These are phyloP conservation scores for Prunus mira DNA, from an alignment of 306 rosid genomes.

Conservation along the genomic window DNA sequence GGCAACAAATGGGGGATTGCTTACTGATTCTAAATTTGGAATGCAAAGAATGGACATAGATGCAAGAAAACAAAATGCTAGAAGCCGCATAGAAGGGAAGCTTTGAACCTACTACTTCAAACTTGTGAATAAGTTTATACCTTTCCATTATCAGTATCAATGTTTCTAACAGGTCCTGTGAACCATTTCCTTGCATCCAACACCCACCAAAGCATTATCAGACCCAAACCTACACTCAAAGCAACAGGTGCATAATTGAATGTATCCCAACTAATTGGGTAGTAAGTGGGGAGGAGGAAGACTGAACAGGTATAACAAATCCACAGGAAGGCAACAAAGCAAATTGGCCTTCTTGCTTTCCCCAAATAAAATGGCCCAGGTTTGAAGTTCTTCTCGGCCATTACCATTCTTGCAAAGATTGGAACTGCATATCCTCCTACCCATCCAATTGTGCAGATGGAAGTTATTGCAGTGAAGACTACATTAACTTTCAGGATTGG, in stretches of 20 bases:
- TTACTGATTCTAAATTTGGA: background rate
- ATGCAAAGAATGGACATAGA: background rate
- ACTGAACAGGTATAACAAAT: slow-evolving; percentile 81
- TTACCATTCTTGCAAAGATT: slow-evolving; percentile 71
- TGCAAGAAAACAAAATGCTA: background rate
- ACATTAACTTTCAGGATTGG: slow-evolving; percentile 73
- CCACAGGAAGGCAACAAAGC: slow-evolving; percentile 73
- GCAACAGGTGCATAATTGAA: slow-evolving; percentile 90
- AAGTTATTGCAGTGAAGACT: slow-evolving; percentile 74
- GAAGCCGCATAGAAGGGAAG: background rate
- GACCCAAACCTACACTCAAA: slow-evolving; percentile 51
- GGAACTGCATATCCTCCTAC: slow-evolving; percentile 93
- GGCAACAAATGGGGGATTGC: background rate
- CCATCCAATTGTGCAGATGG: slow-evolving; percentile 81
- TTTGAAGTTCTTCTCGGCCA: slow-evolving; percentile 68
- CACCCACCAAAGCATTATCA: slow-evolving; percentile 81
- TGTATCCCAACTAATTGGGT: slow-evolving; percentile 67
- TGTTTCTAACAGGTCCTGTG: slow-evolving; percentile 79
- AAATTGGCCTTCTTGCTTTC: slow-evolving; percentile 70
- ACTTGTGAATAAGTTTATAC: slow-evolving; percentile 22
- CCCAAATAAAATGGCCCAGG: slow-evolving; percentile 80
- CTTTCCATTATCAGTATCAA: slow-evolving; percentile 53
- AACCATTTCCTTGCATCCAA: slow-evolving; percentile 91
- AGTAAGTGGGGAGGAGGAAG: slow-evolving; percentile 74
- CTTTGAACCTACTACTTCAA: background rate